A percentile compares a stretch with the other conserved stretches of the same genome.
Evolutionary conservation across 2,329 filamentous ascomycete genomes (phyloP).

Genomic region (Neospermospora avenae): DNA sequence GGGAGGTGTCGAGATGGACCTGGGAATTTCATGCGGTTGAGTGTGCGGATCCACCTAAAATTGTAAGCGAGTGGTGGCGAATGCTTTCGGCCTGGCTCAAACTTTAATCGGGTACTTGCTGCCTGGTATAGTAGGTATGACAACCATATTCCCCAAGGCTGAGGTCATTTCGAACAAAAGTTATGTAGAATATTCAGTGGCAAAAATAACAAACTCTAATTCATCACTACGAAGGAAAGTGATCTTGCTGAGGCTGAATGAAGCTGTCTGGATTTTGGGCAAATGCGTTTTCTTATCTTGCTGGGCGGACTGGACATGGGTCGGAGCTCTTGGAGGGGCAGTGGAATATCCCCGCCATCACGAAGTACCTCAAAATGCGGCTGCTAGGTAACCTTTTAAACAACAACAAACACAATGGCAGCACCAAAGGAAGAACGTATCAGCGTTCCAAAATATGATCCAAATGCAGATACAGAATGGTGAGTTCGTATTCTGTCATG

Average conservation of each 20-base stretch:
- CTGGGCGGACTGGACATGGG: too few species aligned
- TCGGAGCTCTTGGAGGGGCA: background rate
- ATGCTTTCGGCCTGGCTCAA: too few species aligned
- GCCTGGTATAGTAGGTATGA: too few species aligned
- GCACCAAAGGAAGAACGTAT: conserved; percentile 62
- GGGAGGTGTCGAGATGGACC: conserved; percentile 13
- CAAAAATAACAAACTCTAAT: too few species aligned
- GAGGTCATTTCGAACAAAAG: too few species aligned
- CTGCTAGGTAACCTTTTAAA: background rate
- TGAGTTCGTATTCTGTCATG: conserved; percentile 37
- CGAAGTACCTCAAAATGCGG: background rate
- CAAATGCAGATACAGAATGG: conserved; percentile 98
- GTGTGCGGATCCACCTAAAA: background rate
- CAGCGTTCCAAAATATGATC: conserved; percentile 85
- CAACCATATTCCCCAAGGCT: too few species aligned
- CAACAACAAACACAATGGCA: conserved; percentile 45
- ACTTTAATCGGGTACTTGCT: too few species aligned
- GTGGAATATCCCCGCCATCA: background rate
- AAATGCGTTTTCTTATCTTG: too few species aligned
- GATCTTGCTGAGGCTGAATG: too few species aligned
- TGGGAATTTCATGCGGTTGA: conserved; percentile 2
- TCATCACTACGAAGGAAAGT: too few species aligned
- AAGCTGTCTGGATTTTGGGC: too few species aligned
- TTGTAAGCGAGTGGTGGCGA: background rate
- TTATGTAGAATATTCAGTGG: too few species aligned